These are phyloP conservation scores for Brettanomyces custersianus DNA, from an alignment of 805 yeast genomes.

Conservation along the genomic window DNA sequence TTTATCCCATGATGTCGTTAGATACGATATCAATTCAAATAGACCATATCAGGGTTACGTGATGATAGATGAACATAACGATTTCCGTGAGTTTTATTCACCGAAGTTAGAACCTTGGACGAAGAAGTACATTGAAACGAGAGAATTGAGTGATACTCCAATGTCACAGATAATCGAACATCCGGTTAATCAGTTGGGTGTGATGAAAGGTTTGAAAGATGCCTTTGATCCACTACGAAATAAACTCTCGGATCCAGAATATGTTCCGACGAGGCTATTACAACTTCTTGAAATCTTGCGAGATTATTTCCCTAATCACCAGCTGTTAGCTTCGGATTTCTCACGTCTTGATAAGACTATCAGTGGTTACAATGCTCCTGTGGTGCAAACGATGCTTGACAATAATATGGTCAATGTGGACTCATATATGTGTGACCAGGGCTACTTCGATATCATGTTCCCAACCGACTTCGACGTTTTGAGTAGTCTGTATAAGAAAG, in stretches of 20 bases:
- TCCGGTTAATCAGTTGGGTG: constrained; percentile 48
- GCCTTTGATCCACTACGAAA: constrained; percentile 58
- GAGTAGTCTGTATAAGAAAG: constrained; percentile 50
- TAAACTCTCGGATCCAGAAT: constrained; percentile 63
- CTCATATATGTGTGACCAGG: constrained; percentile 78
- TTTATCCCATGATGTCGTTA: constrained; percentile 70
- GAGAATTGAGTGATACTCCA: constrained; percentile 38
- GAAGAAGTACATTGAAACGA: constrained; percentile 42
- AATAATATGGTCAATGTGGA: constrained; percentile 60
- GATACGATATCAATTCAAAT: constrained; percentile 61
- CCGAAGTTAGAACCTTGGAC: constrained; percentile 54
- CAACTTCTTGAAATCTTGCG: constrained; percentile 57
- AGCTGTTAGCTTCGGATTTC: constrained; percentile 68
- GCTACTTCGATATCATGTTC: constrained; percentile 79
- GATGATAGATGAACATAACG: constrained; percentile 61
- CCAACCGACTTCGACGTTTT: constrained; percentile 68
- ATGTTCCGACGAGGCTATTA: constrained; percentile 67
- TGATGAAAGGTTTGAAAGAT: constrained; percentile 35
- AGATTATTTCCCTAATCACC: constrained; percentile 65
- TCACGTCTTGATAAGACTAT: constrained; percentile 37
- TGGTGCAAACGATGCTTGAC: constrained; percentile 67
- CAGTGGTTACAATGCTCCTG: constrained; percentile 62
- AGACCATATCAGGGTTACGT: constrained; percentile 75
- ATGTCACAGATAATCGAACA: constrained; percentile 30
- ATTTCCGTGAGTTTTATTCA: constrained; percentile 63